phyloP scores from a whole-genome alignment of 129 eudicot species.

The Flaveria brownii region DNA sequence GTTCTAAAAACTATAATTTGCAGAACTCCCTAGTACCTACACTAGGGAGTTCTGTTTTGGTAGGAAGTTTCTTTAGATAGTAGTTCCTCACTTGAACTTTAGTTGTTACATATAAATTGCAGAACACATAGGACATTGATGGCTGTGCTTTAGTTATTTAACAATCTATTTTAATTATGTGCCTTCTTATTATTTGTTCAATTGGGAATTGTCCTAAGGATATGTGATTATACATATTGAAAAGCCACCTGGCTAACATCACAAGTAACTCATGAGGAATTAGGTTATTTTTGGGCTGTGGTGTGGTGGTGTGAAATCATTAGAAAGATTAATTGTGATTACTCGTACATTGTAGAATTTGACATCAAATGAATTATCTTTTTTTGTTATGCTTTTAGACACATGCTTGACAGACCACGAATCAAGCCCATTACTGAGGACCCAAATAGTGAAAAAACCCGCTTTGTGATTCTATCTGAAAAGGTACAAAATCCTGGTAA shows the following conservation, averaged over 20 bases:
- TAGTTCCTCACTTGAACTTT: neutral
- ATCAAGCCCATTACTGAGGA: constrained; percentile 85
- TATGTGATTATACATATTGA: neutral
- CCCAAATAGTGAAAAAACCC: constrained; percentile 66
- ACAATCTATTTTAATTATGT: neutral
- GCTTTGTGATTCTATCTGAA: constrained; percentile 83
- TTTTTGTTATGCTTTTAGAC: constrained; percentile 44
- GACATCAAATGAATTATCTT: neutral
- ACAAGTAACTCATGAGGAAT: neutral
- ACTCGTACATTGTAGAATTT: constrained; percentile 7
- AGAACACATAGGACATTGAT: neutral
- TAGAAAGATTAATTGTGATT: neutral
- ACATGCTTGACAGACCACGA: constrained; percentile 86
- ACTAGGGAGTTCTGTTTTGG: too few relatives aligned
- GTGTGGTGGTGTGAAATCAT: neutral
- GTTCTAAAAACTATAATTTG: too few relatives aligned
- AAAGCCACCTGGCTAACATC: neutral
- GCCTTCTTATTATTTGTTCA: neutral
- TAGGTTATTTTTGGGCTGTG: neutral
- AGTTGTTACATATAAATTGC: neutral
- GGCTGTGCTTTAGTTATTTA: neutral
- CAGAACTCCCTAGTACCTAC: too few relatives aligned
- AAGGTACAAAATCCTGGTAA: constrained; percentile 66
- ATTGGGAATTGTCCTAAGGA: neutral
- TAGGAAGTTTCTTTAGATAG: too few relatives aligned